These are phyloP conservation scores for Spongospora subterranea DNA, from an alignment of 208 protist species.

Conservation along the genomic window DNA sequence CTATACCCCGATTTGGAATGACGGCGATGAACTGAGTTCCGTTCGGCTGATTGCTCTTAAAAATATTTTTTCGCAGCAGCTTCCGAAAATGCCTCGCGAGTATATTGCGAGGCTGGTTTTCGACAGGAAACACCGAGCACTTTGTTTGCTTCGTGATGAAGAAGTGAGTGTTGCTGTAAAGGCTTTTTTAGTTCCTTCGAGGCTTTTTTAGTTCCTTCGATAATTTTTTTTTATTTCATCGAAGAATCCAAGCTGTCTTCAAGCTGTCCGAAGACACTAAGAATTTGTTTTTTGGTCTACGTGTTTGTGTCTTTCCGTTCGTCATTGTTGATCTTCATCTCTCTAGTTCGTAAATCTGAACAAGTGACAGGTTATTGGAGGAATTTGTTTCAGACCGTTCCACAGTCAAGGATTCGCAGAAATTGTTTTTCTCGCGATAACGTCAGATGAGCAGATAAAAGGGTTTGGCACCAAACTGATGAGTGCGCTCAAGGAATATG, in stretches of 20 bases:
- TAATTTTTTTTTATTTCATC: neutral
- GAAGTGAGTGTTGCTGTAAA: slow-evolving; percentile 22
- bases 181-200: neutral
- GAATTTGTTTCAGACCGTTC: slow-evolving; percentile 82
- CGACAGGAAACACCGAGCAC: slow-evolving; percentile 70
- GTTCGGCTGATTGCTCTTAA: slow-evolving; percentile 76
- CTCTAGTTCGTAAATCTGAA: too few relatives aligned
- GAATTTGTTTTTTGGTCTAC: too few relatives aligned
- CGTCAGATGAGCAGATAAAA: slow-evolving; percentile 76
- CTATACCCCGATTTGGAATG: slow-evolving; percentile 70
- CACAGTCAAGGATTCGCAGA: slow-evolving; percentile 78
- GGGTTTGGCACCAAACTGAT: slow-evolving; percentile 80
- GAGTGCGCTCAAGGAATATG: slow-evolving; percentile 79
- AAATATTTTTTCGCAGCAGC: slow-evolving; percentile 83
- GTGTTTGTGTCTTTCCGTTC: slow-evolving; percentile 16
- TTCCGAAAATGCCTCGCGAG: slow-evolving; percentile 85
- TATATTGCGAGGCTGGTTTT: slow-evolving; percentile 84
- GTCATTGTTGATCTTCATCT: neutral
- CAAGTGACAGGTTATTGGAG: slow-evolving; percentile 76
- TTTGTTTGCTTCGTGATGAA: neutral
- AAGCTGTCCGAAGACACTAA: too few relatives aligned
- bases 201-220: neutral
- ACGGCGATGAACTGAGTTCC: slow-evolving; percentile 60
- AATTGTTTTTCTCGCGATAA: slow-evolving; percentile 86
- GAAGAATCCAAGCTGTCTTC: neutral